Conservation (phyloP, 2,329 filamentous ascomycete genomes). For the Xenoacremonium recifei region DNA sequence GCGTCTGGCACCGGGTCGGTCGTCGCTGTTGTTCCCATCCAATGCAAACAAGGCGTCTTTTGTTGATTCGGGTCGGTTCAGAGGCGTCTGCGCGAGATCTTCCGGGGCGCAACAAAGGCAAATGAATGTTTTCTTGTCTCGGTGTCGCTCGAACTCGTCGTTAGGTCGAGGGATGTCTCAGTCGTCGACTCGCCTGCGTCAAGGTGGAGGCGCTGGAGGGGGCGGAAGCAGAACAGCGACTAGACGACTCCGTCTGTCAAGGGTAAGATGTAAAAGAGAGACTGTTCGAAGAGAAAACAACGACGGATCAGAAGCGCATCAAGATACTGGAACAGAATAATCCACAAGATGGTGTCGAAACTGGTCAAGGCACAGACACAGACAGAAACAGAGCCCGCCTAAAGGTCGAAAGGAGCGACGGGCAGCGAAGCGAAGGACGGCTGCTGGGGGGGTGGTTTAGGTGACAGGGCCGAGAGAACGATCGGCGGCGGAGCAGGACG, state of each 20-base stretch:
- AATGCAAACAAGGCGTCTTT: conserved; percentile 4
- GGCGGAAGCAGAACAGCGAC: no score
- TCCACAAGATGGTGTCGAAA: no score
- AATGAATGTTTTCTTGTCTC: no score
- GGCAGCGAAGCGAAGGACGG: neutral
- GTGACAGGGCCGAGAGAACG: conserved; percentile 6
- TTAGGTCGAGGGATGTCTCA: conserved; percentile 15
- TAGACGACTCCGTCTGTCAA: no score
- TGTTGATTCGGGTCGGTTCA: no score
- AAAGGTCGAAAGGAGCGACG: neutral
- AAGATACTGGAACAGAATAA: no score
- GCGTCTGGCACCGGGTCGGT: conserved; percentile 9
- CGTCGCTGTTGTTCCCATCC: conserved; percentile 17
- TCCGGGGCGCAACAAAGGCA: no score
- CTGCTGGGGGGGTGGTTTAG: no score
- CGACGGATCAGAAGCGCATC: neutral
- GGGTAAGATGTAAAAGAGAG: no score
- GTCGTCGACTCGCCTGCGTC: conserved; percentile 14
- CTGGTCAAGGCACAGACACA: neutral
- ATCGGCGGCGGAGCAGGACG: conserved; percentile 8
- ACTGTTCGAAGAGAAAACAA: no score
- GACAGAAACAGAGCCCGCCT: neutral
- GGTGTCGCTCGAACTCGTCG: conserved; percentile 8
- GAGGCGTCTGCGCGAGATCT: no score
- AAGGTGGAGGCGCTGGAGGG: no score